These are phyloP conservation scores for Acidomyces sp. DNA, from an alignment of 495 filamentous ascomycete genomes.

Conservation along the genomic window DNA sequence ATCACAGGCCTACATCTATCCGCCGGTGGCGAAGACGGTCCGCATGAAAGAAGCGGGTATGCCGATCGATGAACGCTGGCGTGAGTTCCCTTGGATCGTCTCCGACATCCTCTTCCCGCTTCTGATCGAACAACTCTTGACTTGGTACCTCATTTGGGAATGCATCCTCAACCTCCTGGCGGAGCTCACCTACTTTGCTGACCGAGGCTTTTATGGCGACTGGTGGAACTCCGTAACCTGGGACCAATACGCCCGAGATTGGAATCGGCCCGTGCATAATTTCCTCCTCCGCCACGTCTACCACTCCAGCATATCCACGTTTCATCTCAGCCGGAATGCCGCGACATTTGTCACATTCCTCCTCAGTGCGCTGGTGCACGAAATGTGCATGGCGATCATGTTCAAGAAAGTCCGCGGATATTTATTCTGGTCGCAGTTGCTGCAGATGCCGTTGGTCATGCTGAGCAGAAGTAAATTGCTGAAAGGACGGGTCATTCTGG, in stretches of 20 bases:
- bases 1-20: conserved; percentile 43
- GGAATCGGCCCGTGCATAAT: conserved; percentile 59
- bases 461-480: conserved; percentile 50
- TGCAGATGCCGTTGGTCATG: conserved; percentile 51
- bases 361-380: conserved; percentile 54
- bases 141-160: conserved; percentile 72
- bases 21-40: conserved; percentile 51
- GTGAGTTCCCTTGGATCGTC: conserved; percentile 55
- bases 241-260: conserved; percentile 62
- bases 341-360: conserved; percentile 65
- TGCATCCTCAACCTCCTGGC: conserved; percentile 63
- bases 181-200: conserved; percentile 61
- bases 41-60: conserved; percentile 50
- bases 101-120: conserved; percentile 61
- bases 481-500: conserved; percentile 44
- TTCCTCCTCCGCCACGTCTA: conserved; percentile 66
- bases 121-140: conserved; percentile 57
- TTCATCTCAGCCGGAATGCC: conserved; percentile 51
- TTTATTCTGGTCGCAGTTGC: conserved; percentile 56
- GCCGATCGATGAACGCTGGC: conserved; percentile 44
- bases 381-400: conserved; percentile 63
- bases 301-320: conserved; percentile 55
- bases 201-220: conserved; percentile 61
- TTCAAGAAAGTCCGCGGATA: conserved; percentile 68
- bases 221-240: conserved; percentile 48